Conservation (phyloP, 108 stramenopile genomes). For the Stephanodiscus triporus region DNA sequence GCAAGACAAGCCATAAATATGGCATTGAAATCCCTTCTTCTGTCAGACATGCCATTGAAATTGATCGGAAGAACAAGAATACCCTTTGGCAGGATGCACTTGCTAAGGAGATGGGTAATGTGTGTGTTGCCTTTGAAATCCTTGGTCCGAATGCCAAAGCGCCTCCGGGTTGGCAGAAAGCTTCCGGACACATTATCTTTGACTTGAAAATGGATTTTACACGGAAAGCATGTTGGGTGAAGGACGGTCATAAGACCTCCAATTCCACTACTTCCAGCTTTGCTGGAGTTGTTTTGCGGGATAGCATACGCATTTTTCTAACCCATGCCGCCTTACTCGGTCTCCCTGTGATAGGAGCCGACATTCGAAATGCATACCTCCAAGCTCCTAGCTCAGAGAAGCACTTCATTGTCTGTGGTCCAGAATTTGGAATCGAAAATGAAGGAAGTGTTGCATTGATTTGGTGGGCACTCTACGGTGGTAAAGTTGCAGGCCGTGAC, state of each 20-base stretch:
- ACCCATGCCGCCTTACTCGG: constrained; percentile 23
- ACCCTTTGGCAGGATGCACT: not conserved
- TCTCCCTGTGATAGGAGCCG: constrained; percentile 11
- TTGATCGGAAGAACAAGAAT: constrained; percentile 19
- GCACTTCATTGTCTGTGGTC: no score
- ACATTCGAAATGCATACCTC: constrained; percentile 44
- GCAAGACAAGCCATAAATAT: constrained; percentile 13
- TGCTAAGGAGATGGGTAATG: no score
- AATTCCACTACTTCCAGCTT: no score
- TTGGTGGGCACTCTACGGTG: no score
- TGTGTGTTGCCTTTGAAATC: no score
- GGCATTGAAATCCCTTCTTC: constrained; percentile 11
- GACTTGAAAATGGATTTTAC: constrained; percentile 13
- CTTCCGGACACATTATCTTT: constrained; percentile 18
- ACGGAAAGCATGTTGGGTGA: constrained; percentile 5
- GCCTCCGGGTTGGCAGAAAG: not conserved
- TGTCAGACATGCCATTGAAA: constrained; percentile 1
- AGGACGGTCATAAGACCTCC: not conserved
- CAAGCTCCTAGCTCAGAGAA: constrained; percentile 14
- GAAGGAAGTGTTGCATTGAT: no score
- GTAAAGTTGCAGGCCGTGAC: no score
- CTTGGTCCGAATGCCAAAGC: not conserved
- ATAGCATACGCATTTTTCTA: not conserved
- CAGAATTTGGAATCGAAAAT: no score
- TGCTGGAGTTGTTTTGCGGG: not conserved